Evolutionary conservation across 768 basidiomycete genomes (phyloP), one percentile per base, ranked within the genome.

Genomic region (Termitomyces sp.): DNA sequence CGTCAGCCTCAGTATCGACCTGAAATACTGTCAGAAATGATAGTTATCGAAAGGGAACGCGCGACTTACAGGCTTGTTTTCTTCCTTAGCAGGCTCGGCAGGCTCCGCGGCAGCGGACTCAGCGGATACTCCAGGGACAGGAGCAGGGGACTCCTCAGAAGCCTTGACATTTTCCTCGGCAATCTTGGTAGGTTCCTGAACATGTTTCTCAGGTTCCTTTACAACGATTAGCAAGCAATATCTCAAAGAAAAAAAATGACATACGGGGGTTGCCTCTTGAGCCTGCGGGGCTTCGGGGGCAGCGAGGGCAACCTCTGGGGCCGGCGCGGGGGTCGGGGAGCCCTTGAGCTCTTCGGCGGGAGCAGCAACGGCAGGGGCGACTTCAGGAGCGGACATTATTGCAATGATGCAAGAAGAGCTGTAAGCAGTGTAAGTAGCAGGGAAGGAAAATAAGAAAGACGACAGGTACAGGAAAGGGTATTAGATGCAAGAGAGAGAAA

Each of bases 341-440:
- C 72, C 72, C 73, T 80, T 80, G 58, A 75, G 72, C 70, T 84
- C 86, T 72, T 85, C 84, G 56, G 75, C 72, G 70, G 77, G 67
- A 51, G 66, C 73, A 65, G 68, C 77, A 68, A 75, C 75, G 65
- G 72, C 66, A 67, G 71, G 70, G 69, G 77, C 67, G 68, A 75
- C 72, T 73, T 86, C 88, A 67, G 86, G 71, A 73, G 87, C 82
- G 80, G 91, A 92, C 90, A 94, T 92, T 90, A 91, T 84, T 75
- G 76, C 74, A 77, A 70, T 74, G 76, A 74, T 70, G 74, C 71
- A 74, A 77, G 78, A 76, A 79, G 80, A 81, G 82, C 82, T 85
- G 70, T 41, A 58, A 60, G 59, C 56, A 61, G 52, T 49, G 46
- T 55, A 56, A 55, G 59, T 10, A 7, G 58, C 54, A 55, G 49